A percentile compares a stretch with the other conserved stretches of the same genome.
These are phyloP conservation scores for Saccharomycopsis crataegensis DNA, from an alignment of 1,139 yeast species.

Conservation along the genomic window DNA sequence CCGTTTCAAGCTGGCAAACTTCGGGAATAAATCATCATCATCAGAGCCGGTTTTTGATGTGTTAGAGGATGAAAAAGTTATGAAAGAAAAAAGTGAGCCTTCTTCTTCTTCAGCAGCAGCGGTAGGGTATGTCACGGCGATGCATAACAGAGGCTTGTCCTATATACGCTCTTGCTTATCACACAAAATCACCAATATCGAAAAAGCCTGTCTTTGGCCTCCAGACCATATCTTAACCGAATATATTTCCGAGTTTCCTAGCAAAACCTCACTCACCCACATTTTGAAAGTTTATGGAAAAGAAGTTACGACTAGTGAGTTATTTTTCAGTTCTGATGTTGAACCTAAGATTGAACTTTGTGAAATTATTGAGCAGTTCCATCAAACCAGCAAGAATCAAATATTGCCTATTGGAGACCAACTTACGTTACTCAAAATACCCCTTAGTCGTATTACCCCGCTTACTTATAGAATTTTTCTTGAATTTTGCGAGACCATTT, in stretches of 20 bases:
- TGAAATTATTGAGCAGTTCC: constrained; percentile 35
- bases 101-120: constrained; percentile 24
- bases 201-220: constrained; percentile 64
- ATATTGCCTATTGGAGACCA: constrained; percentile 43
- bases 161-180: neutral
- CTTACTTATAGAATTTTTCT: constrained; percentile 27
- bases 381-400: constrained; percentile 17
- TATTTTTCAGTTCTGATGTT: constrained; percentile 38
- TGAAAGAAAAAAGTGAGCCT: neutral
- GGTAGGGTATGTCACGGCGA: constrained; percentile 56
- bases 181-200: constrained; percentile 32
- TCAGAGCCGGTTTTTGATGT: constrained; percentile 29
- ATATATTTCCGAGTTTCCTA: constrained; percentile 49
- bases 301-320: constrained; percentile 30
- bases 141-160: constrained; percentile 29
- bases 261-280: constrained; percentile 36
- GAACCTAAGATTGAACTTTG: constrained; percentile 39
- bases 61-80: constrained; percentile 2
- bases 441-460: constrained; percentile 34
- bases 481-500: constrained; percentile 28
- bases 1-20: constrained; percentile 40
- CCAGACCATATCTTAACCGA: constrained; percentile 49
- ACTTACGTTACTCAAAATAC: constrained; percentile 52
- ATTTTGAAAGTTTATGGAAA: constrained; percentile 42
- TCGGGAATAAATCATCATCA: constrained; percentile 10